Conservation (phyloP, 2,329 filamentous ascomycete species). For the Xylaria multiplex region DNA sequence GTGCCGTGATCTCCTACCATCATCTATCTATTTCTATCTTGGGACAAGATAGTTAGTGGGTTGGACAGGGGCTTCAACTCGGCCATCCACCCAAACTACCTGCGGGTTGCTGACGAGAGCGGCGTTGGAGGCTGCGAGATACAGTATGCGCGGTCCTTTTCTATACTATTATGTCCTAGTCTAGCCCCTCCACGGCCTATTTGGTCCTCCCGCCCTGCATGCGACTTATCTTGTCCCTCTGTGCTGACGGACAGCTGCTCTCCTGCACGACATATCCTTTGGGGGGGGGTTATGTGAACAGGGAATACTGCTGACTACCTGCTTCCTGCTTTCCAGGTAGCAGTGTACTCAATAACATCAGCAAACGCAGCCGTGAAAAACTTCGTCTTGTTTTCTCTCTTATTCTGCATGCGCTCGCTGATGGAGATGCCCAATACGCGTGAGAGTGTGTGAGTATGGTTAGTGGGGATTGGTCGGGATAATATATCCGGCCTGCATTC, state of each 20-base stretch:
- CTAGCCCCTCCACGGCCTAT: slow-evolving; percentile 17
- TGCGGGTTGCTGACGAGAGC: slow-evolving; percentile 33
- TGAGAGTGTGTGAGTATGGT: slow-evolving; percentile 42
- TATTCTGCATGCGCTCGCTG: slow-evolving; percentile 26
- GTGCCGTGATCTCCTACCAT: slow-evolving; percentile 30
- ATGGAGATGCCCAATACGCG: slow-evolving; percentile 31
- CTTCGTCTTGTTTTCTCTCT: slow-evolving; percentile 1
- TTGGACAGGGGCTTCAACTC: slow-evolving; percentile 26
- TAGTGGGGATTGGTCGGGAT: slow-evolving; percentile 51
- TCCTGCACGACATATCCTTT: slow-evolving; percentile 32
- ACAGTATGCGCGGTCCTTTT: slow-evolving; percentile 40
- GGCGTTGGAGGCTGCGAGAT: slow-evolving; percentile 35
- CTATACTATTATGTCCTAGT: slow-evolving; percentile 26
- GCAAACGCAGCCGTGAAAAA: slow-evolving; percentile 10
- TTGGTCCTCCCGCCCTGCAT: slow-evolving; percentile 21
- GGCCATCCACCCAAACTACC: slow-evolving; percentile 22
- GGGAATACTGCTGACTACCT: slow-evolving; percentile 29
- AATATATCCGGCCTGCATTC: slow-evolving; percentile 51
- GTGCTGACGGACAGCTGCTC: slow-evolving; percentile 25
- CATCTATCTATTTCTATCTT: slow-evolving; percentile 35
- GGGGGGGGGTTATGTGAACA: slow-evolving; percentile 3
- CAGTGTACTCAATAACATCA: background rate
- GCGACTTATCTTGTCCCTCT: slow-evolving; percentile 25
- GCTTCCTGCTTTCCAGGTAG: background rate
- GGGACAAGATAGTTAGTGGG: slow-evolving; percentile 25